Evolutionary conservation across 345 rosid genomes (phyloP).

Genomic region (Eutrema japonicum): DNA sequence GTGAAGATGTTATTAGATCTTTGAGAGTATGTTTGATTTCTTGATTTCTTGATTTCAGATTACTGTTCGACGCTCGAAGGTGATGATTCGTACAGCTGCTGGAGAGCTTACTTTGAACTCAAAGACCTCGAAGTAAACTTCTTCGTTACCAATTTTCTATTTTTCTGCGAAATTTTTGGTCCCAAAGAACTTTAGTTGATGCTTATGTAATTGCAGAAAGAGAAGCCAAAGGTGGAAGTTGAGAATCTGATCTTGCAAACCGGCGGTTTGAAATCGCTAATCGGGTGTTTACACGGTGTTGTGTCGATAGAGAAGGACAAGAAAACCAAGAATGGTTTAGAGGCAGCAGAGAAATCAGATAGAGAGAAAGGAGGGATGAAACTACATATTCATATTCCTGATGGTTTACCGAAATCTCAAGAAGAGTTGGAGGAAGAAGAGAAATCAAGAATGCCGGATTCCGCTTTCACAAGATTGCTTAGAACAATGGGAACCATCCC

Average conservation of each 20-base stretch:
- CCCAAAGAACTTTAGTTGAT: neutral
- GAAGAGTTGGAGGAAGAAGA: slow-evolving; percentile 88
- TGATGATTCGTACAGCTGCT: slow-evolving; percentile 76
- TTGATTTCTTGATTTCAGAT: slow-evolving; percentile 48
- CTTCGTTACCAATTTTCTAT: no score
- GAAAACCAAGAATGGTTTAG: slow-evolving; percentile 37
- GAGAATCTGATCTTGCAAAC: slow-evolving; percentile 68
- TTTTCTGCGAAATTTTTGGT: no score
- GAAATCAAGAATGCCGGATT: slow-evolving; percentile 74
- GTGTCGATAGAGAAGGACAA: slow-evolving; percentile 52
- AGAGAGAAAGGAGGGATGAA: slow-evolving; percentile 39
- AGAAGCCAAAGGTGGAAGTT: slow-evolving; percentile 59
- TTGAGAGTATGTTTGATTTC: neutral
- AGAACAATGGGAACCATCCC: slow-evolving; percentile 66
- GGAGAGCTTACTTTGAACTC: slow-evolving; percentile 87
- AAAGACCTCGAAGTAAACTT: slow-evolving; percentile 70
- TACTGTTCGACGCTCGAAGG: slow-evolving; percentile 88
- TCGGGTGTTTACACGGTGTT: slow-evolving; percentile 68
- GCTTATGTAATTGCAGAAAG: slow-evolving; percentile 48
- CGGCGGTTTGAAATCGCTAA: slow-evolving; percentile 69
- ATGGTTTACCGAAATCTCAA: slow-evolving; percentile 75
- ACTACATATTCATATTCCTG: slow-evolving; percentile 59
- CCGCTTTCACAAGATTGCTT: slow-evolving; percentile 70
- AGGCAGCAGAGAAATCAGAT: slow-evolving; percentile 29
- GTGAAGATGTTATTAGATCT: neutral